Percentiles rank a stretch among this genome's conserved stretches.
Evolutionary conservation across 1,284 basidiomycete species (phyloP).

Genomic region (Ganoderma lucidum): DNA sequence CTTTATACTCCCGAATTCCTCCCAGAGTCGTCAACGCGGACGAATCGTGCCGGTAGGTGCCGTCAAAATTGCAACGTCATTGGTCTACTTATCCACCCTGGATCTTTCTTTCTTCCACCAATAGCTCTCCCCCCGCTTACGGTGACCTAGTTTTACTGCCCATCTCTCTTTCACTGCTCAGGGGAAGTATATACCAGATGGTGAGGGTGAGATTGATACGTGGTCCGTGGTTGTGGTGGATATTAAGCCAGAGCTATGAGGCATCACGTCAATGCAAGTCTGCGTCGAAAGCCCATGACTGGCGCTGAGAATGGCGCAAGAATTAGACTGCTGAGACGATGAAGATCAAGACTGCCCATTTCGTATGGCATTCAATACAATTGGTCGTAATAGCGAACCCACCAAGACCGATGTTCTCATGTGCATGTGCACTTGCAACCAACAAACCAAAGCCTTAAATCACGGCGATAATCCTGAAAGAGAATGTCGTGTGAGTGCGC

Average conservation of each 20-base stretch:
- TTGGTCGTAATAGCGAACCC: not conserved
- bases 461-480: conserved; percentile 8
- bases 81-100: too few relatives aligned
- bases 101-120: not conserved
- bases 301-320: too few relatives aligned
- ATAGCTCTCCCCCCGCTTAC: not conserved
- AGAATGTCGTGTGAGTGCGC: not conserved
- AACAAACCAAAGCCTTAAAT: not conserved
- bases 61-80: not conserved
- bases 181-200: too few relatives aligned
- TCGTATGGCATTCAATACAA: not conserved
- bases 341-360: not conserved
- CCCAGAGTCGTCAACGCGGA: not conserved
- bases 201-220: not conserved
- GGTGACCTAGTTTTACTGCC: not conserved
- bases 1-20: not conserved
- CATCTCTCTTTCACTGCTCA: not conserved
- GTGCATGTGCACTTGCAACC: not conserved
- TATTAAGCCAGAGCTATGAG: not conserved
- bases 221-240: not conserved
- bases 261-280: not conserved
- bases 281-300: not conserved
- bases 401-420: not conserved
- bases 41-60: not conserved
- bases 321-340: not conserved